A percentile compares a stretch with the other conserved stretches of the same genome.
phyloP scores from a whole-genome alignment of 495 filamentous ascomycete species.

The Trichodelitschia bisporula region DNA sequence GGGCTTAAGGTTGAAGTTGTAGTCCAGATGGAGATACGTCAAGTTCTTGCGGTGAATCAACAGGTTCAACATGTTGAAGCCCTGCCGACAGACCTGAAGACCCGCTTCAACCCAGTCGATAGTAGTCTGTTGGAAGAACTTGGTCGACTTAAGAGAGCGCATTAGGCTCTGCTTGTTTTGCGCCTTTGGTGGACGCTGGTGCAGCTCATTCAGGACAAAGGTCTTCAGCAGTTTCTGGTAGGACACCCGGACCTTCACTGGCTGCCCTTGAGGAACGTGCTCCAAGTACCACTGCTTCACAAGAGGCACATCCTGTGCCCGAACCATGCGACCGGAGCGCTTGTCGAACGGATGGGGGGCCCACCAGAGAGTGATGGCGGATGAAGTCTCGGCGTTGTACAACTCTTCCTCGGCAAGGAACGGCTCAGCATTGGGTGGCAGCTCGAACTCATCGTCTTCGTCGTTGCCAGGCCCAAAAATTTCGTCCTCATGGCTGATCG shows the following conservation, averaged over 20 bases:
- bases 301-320: constrained; percentile 87
- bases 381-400: constrained; percentile 70
- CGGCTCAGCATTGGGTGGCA: constrained; percentile 59
- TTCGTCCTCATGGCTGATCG: constrained; percentile 81
- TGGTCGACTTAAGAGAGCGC: constrained; percentile 75
- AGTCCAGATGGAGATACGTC: constrained; percentile 95
- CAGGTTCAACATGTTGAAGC: constrained; percentile 98
- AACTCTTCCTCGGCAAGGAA: constrained; percentile 81
- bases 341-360: constrained; percentile 92
- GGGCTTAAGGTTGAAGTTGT: constrained; percentile 99
- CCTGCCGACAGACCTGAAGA: constrained; percentile 91
- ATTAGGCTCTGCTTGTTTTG: constrained; percentile 86
- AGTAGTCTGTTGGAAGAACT: constrained; percentile 98
- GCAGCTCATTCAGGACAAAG: constrained; percentile 87
- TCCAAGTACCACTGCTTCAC: constrained; percentile 98
- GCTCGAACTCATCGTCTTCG: constrained; percentile 58
- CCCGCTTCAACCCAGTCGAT: constrained; percentile 99
- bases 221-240: constrained; percentile 97
- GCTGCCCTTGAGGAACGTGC: constrained; percentile 76
- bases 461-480: constrained; percentile 69
- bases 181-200: constrained; percentile 83
- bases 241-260: constrained; percentile 95
- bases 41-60: constrained; percentile 97
- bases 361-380: constrained; percentile 94
- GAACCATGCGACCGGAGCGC: constrained; percentile 90